phyloP scores from a whole-genome alignment of 192 early-diverging fungal species.

The Phlyctochytrium arcticum region DNA sequence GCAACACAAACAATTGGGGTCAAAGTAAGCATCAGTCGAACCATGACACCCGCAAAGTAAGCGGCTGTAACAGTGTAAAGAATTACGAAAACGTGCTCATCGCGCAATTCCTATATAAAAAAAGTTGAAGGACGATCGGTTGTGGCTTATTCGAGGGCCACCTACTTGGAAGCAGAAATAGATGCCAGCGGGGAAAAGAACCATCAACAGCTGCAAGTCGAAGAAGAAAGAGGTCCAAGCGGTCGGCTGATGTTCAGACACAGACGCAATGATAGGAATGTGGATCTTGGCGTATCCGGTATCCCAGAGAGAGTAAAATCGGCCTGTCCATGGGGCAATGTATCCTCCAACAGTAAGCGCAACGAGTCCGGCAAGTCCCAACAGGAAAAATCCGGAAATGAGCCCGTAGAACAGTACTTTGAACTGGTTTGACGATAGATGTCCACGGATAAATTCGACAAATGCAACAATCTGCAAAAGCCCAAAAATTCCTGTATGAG shows the following conservation, averaged over 20 bases:
- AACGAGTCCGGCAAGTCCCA: slow-evolving; percentile 63
- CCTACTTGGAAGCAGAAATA: slow-evolving; percentile 87
- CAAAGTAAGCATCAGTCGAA: slow-evolving; percentile 96
- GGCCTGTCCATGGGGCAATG: slow-evolving; percentile 97
- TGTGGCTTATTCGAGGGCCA: not conserved
- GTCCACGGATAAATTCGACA: slow-evolving; percentile 73
- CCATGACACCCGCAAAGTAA: slow-evolving; percentile 99
- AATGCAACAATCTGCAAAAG: slow-evolving; percentile 94
- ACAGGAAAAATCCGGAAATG: slow-evolving; percentile 50
- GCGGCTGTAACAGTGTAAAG: slow-evolving; percentile 96
- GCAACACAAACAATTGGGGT: slow-evolving; percentile 97
- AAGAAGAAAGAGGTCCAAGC: slow-evolving; percentile 99
- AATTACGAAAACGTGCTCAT: slow-evolving; percentile 96
- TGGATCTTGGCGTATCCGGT: slow-evolving; percentile 99
- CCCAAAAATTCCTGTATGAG: slow-evolving; percentile 81
- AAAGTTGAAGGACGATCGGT: not conserved
- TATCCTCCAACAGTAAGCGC: slow-evolving; percentile 74
- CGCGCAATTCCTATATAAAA: slow-evolving; percentile 63
- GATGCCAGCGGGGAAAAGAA: slow-evolving; percentile 93
- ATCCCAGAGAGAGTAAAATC: slow-evolving; percentile 99
- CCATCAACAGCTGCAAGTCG: slow-evolving; percentile 95
- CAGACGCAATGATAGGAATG: slow-evolving; percentile 99
- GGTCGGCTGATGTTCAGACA: slow-evolving; percentile 99
- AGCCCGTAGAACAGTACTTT: slow-evolving; percentile 69
- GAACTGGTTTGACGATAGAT: slow-evolving; percentile 83